Base-by-base conservation (phyloP, 495 filamentous ascomycete species). In the Penicillium fimorum region DNA sequence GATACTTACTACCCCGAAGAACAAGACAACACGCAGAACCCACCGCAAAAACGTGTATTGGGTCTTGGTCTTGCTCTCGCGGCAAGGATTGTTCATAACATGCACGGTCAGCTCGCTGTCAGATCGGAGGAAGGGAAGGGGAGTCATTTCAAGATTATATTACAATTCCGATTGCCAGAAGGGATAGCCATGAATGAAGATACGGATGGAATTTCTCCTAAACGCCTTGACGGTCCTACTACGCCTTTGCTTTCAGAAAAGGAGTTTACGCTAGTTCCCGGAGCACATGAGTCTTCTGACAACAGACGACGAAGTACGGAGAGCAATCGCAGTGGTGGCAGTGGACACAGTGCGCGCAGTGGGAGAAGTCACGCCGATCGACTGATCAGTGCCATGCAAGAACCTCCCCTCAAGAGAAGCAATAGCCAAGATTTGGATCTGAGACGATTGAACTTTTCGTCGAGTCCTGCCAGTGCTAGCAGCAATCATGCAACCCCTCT, bases 71-170 rank as follows among this genome's bases (percentile, higher is more conserved):
- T 97, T 25, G 93, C 93, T 2, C 76, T 95, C 12, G 92, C 96
- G 3, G 88, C 93, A 40, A 79, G 92, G 22, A 90, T 90, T 44
- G 76, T 96, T 20, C 82, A 84, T n/a, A 96, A 89, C 62, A 92
- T 96, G 87, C 85, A 93, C 51, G 93, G 93, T 0, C 93, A 96
- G 57, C 70, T 97, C 18, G 83, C 89, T 22, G 76, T 97, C 6
- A 95, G 92, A 60, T 96, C 92, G 0, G 91, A 96, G 67, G 82
- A 87, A 67, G 89, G 90, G 0, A 89, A 88, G 62, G 93, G 93
- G 1, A 93, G 91, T 30, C 80, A 88, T 29, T 95, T 97, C 61
- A 82, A 78, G 53, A 72, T 76, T 27, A 61, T 67, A 22, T 55
- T 78, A n/a, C 67, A 71, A 12, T 76, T 78, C 42, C 55, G 63